Evolutionary conservation across 2,329 filamentous ascomycete genomes (phyloP), one percentile per base, ranked within the genome.

Genomic region (Aspergillus brasiliensis): DNA sequence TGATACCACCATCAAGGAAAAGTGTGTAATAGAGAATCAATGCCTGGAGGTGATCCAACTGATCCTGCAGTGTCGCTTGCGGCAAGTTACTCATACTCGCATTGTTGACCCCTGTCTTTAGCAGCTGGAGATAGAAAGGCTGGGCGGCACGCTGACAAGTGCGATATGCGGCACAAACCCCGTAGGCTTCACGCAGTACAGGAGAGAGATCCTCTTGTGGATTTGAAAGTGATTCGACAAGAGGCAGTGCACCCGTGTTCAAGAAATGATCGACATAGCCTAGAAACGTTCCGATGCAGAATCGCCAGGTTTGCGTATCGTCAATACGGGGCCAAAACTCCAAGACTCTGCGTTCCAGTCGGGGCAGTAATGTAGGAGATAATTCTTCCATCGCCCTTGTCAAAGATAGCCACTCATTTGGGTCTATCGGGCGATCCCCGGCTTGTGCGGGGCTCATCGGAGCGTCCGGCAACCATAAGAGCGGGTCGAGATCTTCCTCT

Each of bases 291-390:
- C 27, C 17, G 25, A 25, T 23, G 51, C 57, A 54, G 25, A 58
- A 58, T 2, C 13, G 7, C 57, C 57, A 58, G 21, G 57, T 48
- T 47, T 47, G 38, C 2, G 3, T 27, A n/a, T 58, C 57, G 5
- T 58, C 13, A 11, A 55, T 27, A 6, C 57, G 57, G 10, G 57
- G 57, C 40, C 51, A 58, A 34, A 58, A 58, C 4, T 58, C 57
- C 19, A 58, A 37, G 40, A 58, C 42, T 19, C 57, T 13, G 8
- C 40, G 38, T 37, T 58, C 57, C 7, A 58, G 42, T 46, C 40
- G 28, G 15, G 42, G 19, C 37, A 53, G 15, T 0, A 42, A 21
- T 21, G 38, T 7, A n/a, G 17, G 5, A 8, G 38, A 42, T 31
- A 25, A 7, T 3, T 11, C 2, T 13, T n/a, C 34, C 4, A 42